Evolutionary conservation across 805 yeast species (phyloP).

Genomic region (Hanseniaspora guilliermondii): DNA sequence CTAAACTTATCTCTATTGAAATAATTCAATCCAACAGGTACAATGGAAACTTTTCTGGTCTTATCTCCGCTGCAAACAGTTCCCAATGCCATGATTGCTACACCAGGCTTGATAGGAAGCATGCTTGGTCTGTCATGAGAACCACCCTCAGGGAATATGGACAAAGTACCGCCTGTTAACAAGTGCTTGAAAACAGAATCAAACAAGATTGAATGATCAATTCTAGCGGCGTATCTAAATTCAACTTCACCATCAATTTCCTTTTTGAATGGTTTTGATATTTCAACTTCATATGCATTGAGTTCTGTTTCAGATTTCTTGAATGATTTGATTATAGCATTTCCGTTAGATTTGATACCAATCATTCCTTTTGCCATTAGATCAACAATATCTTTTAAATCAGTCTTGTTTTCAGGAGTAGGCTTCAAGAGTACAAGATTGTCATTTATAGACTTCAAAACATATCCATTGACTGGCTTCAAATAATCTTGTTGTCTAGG

Average conservation of each 20-base stretch:
- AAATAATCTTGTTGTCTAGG: slow-evolving; percentile 83
- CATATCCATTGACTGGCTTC: slow-evolving; percentile 51
- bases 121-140: slow-evolving; percentile 90
- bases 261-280: slow-evolving; percentile 48
- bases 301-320: slow-evolving; percentile 28
- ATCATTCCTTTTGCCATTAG: slow-evolving; percentile 55
- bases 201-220: slow-evolving; percentile 78
- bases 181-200: slow-evolving; percentile 74
- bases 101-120: slow-evolving; percentile 91
- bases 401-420: not conserved
- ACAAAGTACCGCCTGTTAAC: slow-evolving; percentile 67
- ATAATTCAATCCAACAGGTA: slow-evolving; percentile 95
- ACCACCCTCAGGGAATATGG: slow-evolving; percentile 97
- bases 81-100: slow-evolving; percentile 94
- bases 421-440: not conserved
- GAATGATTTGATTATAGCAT: slow-evolving; percentile 55
- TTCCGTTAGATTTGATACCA: slow-evolving; percentile 64
- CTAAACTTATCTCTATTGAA: slow-evolving; percentile 93
- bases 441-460: slow-evolving; percentile 37
- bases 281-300: slow-evolving; percentile 35
- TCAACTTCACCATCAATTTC: slow-evolving; percentile 54
- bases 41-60: slow-evolving; percentile 65
- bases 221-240: slow-evolving; percentile 65
- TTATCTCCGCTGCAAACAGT: slow-evolving; percentile 66
- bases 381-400: slow-evolving; percentile 18